Evolutionary conservation across 2,329 filamentous ascomycete species (phyloP), one percentile per base, ranked within the genome.

Genomic region (Nothophaeocryptopus gaeumannii): DNA sequence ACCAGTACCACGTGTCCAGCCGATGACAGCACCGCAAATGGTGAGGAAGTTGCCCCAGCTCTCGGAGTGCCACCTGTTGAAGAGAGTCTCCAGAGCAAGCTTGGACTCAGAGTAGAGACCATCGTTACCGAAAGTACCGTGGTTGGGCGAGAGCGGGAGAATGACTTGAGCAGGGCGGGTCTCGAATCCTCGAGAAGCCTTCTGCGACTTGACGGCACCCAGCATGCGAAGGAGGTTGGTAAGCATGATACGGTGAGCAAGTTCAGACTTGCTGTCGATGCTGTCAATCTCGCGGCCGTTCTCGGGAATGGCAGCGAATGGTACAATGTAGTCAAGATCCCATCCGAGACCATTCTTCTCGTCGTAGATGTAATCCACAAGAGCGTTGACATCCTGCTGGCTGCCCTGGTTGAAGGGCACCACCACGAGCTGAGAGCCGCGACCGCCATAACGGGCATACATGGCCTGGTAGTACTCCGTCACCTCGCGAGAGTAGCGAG

Each of bases 391-490:
- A 68, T 99, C 93, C 71, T 97, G 92, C 76, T 96, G 95, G 77
- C 92, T 97, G 58, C 92, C 93, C 72, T 96, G 91, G 73, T 99
- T 99, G 82, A 99, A 99, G 42, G 95, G 93, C 47, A 97, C 95
- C 47, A 99, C 93, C 35, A 99, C 89, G 48, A 99, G 85, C 74
- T 97, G 91, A 50, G 93, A 97, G 58, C 93, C 93, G 58, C 89
- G 88, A 54, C 89, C 89, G 65, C 93, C 93, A 65, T 88, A 96
- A 54, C 91, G 88, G 56, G 91, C 88, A 72, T 99, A 99, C 88
- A 99, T 97, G 50, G 89, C 85, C 74, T 99, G 93, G 75, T 99
- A 99, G 77, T 97, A 99, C 75, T 99, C 93, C 5, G 93, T 99
- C 50, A 99, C 93, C 71, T 96, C 88, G 39, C 90, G 88, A 12